Percentiles rank a stretch among this genome's conserved stretches.
Evolutionary conservation across 345 rosid genomes (phyloP).

Genomic region (Eucalyptus sp.): DNA sequence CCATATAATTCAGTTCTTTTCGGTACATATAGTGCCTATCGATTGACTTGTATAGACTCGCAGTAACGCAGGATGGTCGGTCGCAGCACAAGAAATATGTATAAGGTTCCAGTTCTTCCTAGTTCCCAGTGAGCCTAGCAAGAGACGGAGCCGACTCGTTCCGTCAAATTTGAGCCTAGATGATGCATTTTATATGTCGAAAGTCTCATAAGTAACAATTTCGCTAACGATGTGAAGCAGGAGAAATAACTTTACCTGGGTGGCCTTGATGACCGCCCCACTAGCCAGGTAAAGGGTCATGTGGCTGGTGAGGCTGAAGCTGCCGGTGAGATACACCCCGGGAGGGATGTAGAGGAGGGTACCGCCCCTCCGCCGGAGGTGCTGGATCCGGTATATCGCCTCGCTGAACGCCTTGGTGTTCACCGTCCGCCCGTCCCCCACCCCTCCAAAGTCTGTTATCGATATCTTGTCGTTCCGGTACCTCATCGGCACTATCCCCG

Average conservation of each 20-base stretch:
- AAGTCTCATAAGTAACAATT: background rate
- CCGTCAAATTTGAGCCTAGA: background rate
- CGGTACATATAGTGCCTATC: background rate
- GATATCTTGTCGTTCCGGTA: slow-evolving; percentile 8
- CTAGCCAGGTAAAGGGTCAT: slow-evolving; percentile 39
- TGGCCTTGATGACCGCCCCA: slow-evolving; percentile 36
- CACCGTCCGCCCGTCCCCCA: slow-evolving; percentile 36
- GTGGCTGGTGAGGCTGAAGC: slow-evolving; percentile 38
- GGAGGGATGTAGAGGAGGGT: slow-evolving; percentile 38
- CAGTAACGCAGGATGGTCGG: background rate
- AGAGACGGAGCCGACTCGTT: background rate
- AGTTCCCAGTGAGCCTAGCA: background rate
- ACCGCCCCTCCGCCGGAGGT: slow-evolving; percentile 38
- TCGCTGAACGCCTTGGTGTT: slow-evolving; percentile 42
- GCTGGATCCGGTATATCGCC: slow-evolving; percentile 31
- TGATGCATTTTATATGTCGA: background rate
- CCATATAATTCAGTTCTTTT: background rate
- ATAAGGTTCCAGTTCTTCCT: background rate
- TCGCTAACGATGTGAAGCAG: background rate
- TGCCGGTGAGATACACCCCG: slow-evolving; percentile 43
- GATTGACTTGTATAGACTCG: background rate
- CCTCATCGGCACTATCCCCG: slow-evolving; percentile 9
- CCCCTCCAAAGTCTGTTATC: slow-evolving; percentile 38
- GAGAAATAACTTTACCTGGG: slow-evolving; percentile 10
- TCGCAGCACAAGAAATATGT: background rate